These are phyloP conservation scores for Rickenella mellea DNA, from an alignment of 768 basidiomycete genomes.

Conservation along the genomic window DNA sequence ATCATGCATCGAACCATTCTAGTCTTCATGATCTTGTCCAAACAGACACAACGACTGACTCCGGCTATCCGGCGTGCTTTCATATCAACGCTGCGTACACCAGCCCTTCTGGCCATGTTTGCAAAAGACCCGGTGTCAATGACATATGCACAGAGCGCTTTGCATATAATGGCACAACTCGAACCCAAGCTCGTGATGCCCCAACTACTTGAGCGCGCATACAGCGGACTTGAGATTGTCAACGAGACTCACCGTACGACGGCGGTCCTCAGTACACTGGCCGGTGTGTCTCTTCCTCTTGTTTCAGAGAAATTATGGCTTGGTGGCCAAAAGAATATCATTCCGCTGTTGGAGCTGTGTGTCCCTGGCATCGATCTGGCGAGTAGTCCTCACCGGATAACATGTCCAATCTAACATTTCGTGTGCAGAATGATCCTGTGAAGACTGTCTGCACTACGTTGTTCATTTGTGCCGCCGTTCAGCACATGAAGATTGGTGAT, in stretches of 20 bases:
- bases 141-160: slow-evolving; percentile 68
- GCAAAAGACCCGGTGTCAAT: slow-evolving; percentile 77
- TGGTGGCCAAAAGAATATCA: slow-evolving; percentile 79
- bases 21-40: not conserved
- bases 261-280: slow-evolving; percentile 78
- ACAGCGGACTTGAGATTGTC: slow-evolving; percentile 83
- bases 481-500: slow-evolving; percentile 72
- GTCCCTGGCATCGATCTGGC: slow-evolving; percentile 89
- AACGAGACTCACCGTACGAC: slow-evolving; percentile 95
- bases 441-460: slow-evolving; percentile 76
- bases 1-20: not conserved
- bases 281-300: slow-evolving; percentile 66
- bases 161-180: slow-evolving; percentile 68
- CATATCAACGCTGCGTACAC: slow-evolving; percentile 72
- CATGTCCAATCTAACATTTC: slow-evolving; percentile 1
- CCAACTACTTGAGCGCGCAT: slow-evolving; percentile 82
- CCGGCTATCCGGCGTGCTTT: slow-evolving; percentile 73
- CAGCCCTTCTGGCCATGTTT: slow-evolving; percentile 86
- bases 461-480: slow-evolving; percentile 66
- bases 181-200: slow-evolving; percentile 87
- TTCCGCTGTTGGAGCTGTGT: slow-evolving; percentile 81
- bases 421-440: slow-evolving; percentile 59
- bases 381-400: slow-evolving; percentile 14
- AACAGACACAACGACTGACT: slow-evolving; percentile 68
- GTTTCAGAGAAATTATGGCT: slow-evolving; percentile 73